These are phyloP conservation scores for Scortechinia acanthostroma DNA, from an alignment of 2,329 filamentous ascomycete species.

Conservation along the genomic window DNA sequence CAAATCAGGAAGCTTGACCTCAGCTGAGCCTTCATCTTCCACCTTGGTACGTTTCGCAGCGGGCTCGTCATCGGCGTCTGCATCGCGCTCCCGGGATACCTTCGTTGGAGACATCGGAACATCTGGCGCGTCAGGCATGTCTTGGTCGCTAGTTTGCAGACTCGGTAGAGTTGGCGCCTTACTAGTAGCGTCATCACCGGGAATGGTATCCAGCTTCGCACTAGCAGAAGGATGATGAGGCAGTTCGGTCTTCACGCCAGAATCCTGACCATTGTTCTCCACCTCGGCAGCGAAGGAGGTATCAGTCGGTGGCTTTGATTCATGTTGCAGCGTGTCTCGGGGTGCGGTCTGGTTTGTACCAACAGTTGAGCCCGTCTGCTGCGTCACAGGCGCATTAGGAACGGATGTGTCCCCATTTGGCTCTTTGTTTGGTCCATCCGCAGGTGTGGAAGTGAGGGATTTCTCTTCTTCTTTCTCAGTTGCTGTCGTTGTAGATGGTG, in stretches of 20 bases:
- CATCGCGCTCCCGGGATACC: conserved; percentile 69
- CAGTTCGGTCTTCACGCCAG: neutral
- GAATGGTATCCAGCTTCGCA: conserved; percentile 6
- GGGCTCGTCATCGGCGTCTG: conserved; percentile 61
- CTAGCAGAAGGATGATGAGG: neutral
- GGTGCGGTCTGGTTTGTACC: too few relatives aligned
- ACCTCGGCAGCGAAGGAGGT: neutral
- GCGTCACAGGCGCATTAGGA: too few relatives aligned
- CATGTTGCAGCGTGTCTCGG: neutral
- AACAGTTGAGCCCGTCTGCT: too few relatives aligned
- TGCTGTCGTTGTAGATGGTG: too few relatives aligned
- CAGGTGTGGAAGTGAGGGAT: too few relatives aligned
- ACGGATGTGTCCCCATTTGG: too few relatives aligned
- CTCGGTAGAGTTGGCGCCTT: too few relatives aligned
- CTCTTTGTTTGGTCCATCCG: too few relatives aligned
- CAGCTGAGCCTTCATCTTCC: conserved; percentile 37
- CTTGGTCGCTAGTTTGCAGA: neutral
- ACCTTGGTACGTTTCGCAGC: conserved; percentile 77
- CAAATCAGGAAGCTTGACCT: conserved; percentile 7
- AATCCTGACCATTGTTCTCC: neutral
- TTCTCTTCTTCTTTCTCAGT: too few relatives aligned
- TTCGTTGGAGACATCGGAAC: conserved; percentile 35
- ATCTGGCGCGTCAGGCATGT: conserved; percentile 42
- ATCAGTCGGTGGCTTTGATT: neutral
- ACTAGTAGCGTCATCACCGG: conserved; percentile 13